Evolutionary conservation across 257 asterid species (phyloP).

Genomic region (Gardenia jasminoides): DNA sequence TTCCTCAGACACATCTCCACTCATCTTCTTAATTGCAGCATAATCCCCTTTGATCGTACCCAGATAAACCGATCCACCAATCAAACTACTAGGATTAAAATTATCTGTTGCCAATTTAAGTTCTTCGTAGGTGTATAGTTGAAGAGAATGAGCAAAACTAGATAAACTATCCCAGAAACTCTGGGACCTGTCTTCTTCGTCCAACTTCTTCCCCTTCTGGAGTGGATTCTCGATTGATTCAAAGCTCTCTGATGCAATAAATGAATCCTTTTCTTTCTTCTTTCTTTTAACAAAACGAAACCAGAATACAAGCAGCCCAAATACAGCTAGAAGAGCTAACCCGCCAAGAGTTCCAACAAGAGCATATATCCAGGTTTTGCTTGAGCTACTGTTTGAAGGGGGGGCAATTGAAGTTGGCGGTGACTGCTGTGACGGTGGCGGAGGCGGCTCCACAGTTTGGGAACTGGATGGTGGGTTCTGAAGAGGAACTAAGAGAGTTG

Average conservation of each 20-base stretch:
- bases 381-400: conserved; percentile 34
- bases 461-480: conserved; percentile 48
- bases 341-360: conserved; percentile 61
- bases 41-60: conserved; percentile 72
- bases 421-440: conserved; percentile 47
- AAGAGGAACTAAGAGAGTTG: conserved; percentile 75
- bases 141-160: conserved; percentile 63
- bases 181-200: conserved; percentile 22
- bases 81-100: conserved; percentile 49
- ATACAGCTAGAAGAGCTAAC: conserved; percentile 22
- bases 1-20: conserved; percentile 79
- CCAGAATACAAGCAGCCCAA: conserved; percentile 29
- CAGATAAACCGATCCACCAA: conserved; percentile 73
- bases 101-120: conserved; percentile 59
- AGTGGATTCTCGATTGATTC: conserved; percentile 46
- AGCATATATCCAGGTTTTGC: conserved; percentile 59
- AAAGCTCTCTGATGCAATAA: conserved; percentile 30
- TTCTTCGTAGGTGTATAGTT: conserved; percentile 61
- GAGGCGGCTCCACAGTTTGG: conserved; percentile 46
- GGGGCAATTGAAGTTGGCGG: conserved; percentile 28
- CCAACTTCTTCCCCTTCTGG: conserved; percentile 20
- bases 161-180: conserved; percentile 58
- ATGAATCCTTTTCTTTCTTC: conserved; percentile 33
- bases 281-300: conserved; percentile 22
- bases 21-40: conserved; percentile 86